Percentiles rank a stretch among this genome's conserved stretches.
These are phyloP conservation scores for Nidula microcarpa DNA, from an alignment of 768 basidiomycete genomes.

Conservation along the genomic window DNA sequence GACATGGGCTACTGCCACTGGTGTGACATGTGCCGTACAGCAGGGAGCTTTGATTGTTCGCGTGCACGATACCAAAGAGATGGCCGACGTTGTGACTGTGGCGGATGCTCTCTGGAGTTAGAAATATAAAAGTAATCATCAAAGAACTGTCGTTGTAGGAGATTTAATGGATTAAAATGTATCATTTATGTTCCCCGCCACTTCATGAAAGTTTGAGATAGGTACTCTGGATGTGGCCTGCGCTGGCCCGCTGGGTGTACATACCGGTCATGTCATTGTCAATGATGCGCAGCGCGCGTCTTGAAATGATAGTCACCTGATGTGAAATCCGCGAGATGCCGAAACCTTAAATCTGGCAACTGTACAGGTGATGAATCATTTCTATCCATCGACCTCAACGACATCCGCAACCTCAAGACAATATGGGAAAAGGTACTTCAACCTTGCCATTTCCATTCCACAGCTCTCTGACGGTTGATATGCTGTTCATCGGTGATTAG, in stretches of 20 bases:
- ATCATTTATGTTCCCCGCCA: no score
- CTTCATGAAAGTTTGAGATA: no score
- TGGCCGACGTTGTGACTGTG: constrained; percentile 71
- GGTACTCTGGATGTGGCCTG: no score
- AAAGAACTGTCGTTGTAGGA: no score
- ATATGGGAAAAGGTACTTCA: constrained; percentile 69
- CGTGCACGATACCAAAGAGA: constrained; percentile 77
- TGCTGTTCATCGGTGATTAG: constrained; percentile 34
- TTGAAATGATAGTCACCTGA: not conserved
- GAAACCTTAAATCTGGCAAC: constrained; percentile 34
- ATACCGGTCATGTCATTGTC: no score
- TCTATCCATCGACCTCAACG: constrained; percentile 24
- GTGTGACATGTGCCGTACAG: constrained; percentile 69
- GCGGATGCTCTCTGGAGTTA: constrained; percentile 55
- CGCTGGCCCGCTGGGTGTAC: not conserved
- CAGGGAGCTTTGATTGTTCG: constrained; percentile 72
- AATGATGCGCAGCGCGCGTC: no score
- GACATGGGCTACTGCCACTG: constrained; percentile 75
- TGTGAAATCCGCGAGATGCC: constrained; percentile 9
- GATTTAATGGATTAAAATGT: no score
- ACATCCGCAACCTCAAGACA: constrained; percentile 52
- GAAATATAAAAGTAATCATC: not conserved
- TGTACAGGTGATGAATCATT: constrained; percentile 35
- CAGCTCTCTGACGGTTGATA: constrained; percentile 4
- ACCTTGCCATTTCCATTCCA: constrained; percentile 8